Percentiles rank a stretch among this genome's conserved stretches.
Conservation (phyloP, 305 asterid species). For the Euphrasia arctica region DNA sequence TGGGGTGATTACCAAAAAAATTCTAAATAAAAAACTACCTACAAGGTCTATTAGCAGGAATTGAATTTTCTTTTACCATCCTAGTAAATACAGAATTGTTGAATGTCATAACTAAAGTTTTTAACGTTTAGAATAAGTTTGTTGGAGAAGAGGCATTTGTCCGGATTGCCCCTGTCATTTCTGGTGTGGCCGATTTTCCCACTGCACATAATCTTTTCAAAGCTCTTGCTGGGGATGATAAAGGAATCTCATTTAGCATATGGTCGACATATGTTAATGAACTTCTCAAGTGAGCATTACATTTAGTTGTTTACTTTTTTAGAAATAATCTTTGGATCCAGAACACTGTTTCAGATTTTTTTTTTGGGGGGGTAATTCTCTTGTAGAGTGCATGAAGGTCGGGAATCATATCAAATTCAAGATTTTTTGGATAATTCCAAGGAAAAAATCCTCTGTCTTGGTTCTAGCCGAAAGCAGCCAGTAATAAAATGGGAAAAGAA, state of each 20-base stretch:
- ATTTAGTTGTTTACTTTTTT: constrained; percentile 14
- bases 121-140: constrained; percentile 52
- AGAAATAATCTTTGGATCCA: not conserved
- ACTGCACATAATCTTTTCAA: constrained; percentile 86
- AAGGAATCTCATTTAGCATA: constrained; percentile 63
- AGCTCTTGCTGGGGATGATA: constrained; percentile 77
- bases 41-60: too few species aligned
- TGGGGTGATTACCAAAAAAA: too few species aligned
- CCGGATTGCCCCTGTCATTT: constrained; percentile 92
- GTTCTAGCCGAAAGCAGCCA: constrained; percentile 91
- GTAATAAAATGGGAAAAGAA: constrained; percentile 90
- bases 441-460: constrained; percentile 71
- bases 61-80: constrained; percentile 5
- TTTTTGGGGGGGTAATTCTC: constrained; percentile 20
- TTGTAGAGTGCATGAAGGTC: constrained; percentile 86
- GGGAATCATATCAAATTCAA: constrained; percentile 55
- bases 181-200: constrained; percentile 92
- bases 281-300: constrained; percentile 77
- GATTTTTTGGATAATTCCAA: constrained; percentile 39
- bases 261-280: constrained; percentile 82
- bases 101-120: constrained; percentile 22
- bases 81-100: constrained; percentile 6
- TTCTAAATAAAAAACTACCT: too few species aligned
- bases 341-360: constrained; percentile 12
- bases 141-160: constrained; percentile 94